Conservation (phyloP, 768 basidiomycete species). For the Kwoniella mangroviensis region DNA sequence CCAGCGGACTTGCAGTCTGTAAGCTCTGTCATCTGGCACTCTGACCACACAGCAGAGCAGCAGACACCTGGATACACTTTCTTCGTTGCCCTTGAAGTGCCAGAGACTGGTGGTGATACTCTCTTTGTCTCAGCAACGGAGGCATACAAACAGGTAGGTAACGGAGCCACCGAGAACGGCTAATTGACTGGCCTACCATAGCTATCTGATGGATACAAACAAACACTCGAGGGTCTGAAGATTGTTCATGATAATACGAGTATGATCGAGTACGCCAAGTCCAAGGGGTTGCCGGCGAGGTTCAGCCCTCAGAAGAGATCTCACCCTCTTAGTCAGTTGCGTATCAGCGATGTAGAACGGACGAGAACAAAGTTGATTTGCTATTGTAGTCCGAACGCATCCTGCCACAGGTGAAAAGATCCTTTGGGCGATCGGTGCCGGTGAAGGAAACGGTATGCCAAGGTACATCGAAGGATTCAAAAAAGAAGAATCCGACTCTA, state of each 20-base stretch:
- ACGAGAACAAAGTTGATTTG: conserved; percentile 58
- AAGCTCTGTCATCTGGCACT: conserved; percentile 30
- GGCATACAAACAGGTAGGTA: conserved; percentile 61
- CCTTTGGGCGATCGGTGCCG: conserved; percentile 43
- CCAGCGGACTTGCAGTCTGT: conserved; percentile 17
- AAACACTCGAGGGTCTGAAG: conserved; percentile 65
- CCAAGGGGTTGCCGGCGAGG: conserved; percentile 62
- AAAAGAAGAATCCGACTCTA: conserved; percentile 30
- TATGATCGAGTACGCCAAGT: conserved; percentile 62
- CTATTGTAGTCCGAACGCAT: conserved; percentile 63
- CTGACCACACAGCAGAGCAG: conserved; percentile 23
- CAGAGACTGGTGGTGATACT: conserved; percentile 63
- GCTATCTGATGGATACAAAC: conserved; percentile 66
- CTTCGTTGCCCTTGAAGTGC: conserved; percentile 25
- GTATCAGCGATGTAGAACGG: neutral
- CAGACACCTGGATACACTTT: conserved; percentile 30
- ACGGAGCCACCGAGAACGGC: neutral
- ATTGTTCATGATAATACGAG: conserved; percentile 67
- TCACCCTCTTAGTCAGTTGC: conserved; percentile 25
- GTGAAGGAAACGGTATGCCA: conserved; percentile 10
- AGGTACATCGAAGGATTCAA: conserved; percentile 32
- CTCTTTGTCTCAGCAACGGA: conserved; percentile 67
- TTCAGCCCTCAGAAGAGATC: conserved; percentile 64
- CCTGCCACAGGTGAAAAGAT: conserved; percentile 70
- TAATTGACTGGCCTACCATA: conserved; percentile 36